Percentiles rank a stretch among this genome's conserved stretches.
These are phyloP conservation scores for Penicillium sp. DNA, from an alignment of 2,329 filamentous ascomycete species.

Conservation along the genomic window DNA sequence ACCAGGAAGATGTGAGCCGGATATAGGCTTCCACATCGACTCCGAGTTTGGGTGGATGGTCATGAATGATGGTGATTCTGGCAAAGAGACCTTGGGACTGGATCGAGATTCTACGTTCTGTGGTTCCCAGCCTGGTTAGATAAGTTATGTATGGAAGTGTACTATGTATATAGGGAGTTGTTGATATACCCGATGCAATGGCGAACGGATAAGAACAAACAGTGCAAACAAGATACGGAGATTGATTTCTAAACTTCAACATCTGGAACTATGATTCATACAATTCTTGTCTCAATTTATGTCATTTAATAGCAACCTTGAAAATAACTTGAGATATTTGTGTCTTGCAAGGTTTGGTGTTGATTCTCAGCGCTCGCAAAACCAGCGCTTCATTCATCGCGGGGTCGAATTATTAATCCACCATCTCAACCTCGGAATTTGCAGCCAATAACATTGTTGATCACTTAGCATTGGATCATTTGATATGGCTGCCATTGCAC, in stretches of 20 bases:
- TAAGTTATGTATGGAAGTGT: no score
- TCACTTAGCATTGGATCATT: background rate
- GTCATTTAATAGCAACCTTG: background rate
- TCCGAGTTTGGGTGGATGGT: no score
- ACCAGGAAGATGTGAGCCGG: no score
- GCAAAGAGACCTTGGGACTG: no score
- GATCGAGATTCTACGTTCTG: no score
- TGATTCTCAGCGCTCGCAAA: background rate
- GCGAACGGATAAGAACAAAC: background rate
- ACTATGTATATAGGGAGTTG: no score
- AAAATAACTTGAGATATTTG: background rate
- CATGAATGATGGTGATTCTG: no score
- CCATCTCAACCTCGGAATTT: background rate
- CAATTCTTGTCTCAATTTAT: background rate
- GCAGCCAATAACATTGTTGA: background rate
- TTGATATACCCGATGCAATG: background rate
- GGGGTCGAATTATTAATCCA: constrained; percentile 1
- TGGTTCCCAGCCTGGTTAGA: no score
- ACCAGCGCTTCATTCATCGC: background rate
- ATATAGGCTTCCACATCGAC: no score
- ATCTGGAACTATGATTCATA: background rate
- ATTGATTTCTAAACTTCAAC: background rate
- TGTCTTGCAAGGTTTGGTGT: background rate
- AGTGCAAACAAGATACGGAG: constrained; percentile 2
- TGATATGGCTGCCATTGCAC: constrained; percentile 17